These are phyloP conservation scores for Balamuthia mandrillaris DNA, from an alignment of 208 protist species.

Conservation along the genomic window DNA sequence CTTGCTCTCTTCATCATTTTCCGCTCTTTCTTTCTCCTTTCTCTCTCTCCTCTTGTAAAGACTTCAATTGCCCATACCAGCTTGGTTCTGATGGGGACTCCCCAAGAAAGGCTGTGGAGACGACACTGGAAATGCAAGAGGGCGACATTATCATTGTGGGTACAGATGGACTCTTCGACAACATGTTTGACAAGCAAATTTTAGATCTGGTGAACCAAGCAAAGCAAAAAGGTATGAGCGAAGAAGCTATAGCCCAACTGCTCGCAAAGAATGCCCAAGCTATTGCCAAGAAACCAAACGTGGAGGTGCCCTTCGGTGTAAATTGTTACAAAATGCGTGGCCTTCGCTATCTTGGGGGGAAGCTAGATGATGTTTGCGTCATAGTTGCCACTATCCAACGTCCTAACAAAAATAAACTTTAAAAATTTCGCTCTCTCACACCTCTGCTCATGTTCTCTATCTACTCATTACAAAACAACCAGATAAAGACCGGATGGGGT, in stretches of 20 bases:
- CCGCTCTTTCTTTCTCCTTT: no score
- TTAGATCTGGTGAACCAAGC: not conserved
- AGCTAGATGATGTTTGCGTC: slow-evolving; percentile 25
- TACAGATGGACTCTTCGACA: slow-evolving; percentile 21
- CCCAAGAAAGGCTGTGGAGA: not conserved
- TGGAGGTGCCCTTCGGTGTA: not conserved
- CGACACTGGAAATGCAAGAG: not conserved
- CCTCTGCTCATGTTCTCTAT: no score
- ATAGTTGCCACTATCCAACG: no score
- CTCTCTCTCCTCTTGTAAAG: no score
- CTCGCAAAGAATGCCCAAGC: not conserved
- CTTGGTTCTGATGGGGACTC: not conserved
- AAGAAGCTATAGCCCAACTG: not conserved
- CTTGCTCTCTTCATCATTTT: no score
- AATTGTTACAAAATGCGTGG: not conserved
- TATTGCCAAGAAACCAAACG: not conserved
- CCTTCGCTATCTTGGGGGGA: not conserved
- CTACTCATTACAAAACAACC: no score
- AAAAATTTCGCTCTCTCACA: no score
- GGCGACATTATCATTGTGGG: not conserved
- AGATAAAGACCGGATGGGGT: no score
- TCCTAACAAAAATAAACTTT: no score
- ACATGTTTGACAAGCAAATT: slow-evolving; percentile 17
- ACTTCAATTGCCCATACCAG: not conserved
- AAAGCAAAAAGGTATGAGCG: not conserved